Percentiles rank a stretch among this genome's conserved stretches.
Conservation (phyloP, 805 yeast species). For the Wickerhamomyces queroliae region DNA sequence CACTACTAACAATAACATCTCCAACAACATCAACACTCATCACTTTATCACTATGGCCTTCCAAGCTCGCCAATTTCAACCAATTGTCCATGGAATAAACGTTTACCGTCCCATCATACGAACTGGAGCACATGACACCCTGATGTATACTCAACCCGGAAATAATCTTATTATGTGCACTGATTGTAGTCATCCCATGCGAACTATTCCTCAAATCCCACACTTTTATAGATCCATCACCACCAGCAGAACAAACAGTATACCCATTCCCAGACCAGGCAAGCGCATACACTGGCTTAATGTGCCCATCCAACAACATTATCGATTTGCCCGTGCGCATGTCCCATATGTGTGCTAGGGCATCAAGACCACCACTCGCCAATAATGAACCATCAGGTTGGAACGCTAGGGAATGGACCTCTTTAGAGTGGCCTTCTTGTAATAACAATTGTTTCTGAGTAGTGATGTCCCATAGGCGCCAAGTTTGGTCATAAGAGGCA, state of each 20-base stretch:
- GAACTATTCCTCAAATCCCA: constrained; percentile 82
- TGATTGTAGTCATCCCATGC: constrained; percentile 39
- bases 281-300: constrained; percentile 59
- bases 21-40: constrained; percentile 61
- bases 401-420: constrained; percentile 52
- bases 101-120: constrained; percentile 68
- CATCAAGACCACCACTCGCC: constrained; percentile 77
- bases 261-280: constrained; percentile 77
- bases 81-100: constrained; percentile 69
- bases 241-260: constrained; percentile 77
- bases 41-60: constrained; percentile 61
- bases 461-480: constrained; percentile 81
- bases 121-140: constrained; percentile 45
- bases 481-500: constrained; percentile 79
- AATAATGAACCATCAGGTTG: constrained; percentile 77
- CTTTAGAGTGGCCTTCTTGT: constrained; percentile 87
- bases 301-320: constrained; percentile 58
- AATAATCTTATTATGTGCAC: constrained; percentile 71
- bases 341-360: constrained; percentile 76
- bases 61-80: constrained; percentile 46
- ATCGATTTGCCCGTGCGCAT: constrained; percentile 68
- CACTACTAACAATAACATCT: constrained; percentile 48
- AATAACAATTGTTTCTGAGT: constrained; percentile 43
- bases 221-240: constrained; percentile 70
- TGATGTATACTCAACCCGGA: constrained; percentile 52